Conservation (phyloP, 495 filamentous ascomycete genomes). For the Talaromyces thailandensis region DNA sequence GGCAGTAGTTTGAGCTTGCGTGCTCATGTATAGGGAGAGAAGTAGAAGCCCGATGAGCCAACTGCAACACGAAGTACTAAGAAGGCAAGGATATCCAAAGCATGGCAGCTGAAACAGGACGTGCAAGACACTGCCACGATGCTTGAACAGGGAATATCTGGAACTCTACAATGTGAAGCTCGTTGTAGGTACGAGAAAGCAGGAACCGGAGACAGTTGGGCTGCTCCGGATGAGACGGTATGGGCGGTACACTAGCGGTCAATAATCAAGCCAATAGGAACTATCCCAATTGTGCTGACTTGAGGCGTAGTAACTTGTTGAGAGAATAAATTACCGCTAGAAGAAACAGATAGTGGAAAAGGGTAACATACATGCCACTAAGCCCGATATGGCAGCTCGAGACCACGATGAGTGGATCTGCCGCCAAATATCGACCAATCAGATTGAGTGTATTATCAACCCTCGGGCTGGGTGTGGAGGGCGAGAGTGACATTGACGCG, state of each 20-base stretch:
- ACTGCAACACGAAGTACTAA: not conserved
- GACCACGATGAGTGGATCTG: not conserved
- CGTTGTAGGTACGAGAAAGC: not conserved
- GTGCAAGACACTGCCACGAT: not conserved
- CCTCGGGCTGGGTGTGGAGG: not conserved
- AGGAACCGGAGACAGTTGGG: not conserved
- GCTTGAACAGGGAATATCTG: too few species aligned
- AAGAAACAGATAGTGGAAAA: not conserved
- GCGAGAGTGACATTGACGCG: not conserved
- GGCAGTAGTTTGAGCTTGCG: not conserved
- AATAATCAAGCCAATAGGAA: not conserved
- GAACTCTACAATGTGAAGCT: not conserved
- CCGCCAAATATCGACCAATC: not conserved
- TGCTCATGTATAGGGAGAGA: not conserved
- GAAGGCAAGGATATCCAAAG: not conserved
- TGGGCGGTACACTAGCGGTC: not conserved
- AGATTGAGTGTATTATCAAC: not conserved
- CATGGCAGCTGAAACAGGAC: not conserved
- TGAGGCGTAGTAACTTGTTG: not conserved
- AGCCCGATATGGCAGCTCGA: not conserved
- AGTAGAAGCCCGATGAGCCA: not conserved
- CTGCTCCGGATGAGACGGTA: not conserved
- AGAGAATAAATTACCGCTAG: not conserved
- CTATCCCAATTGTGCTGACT: not conserved
- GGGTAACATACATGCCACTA: not conserved